Evolutionary conservation across 129 eudicot species (phyloP).

Genomic region (Chrysanthemum makinoi): DNA sequence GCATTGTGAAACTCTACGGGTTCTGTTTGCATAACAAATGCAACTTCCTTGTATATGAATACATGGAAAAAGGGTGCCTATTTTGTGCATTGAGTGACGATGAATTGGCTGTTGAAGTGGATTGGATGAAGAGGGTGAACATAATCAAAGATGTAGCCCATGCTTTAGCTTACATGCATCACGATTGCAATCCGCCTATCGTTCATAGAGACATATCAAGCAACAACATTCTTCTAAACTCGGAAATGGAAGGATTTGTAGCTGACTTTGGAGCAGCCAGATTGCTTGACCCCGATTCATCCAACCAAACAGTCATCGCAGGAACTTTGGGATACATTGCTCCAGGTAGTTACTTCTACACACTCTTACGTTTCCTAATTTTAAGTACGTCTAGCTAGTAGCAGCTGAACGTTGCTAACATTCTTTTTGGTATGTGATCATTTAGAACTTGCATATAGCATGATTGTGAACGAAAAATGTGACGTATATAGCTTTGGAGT

Average conservation of each 20-base stretch:
- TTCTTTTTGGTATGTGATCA: no score
- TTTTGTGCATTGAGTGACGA: constrained; percentile 24
- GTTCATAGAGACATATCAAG: constrained; percentile 43
- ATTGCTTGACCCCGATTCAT: constrained; percentile 34
- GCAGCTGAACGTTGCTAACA: no score
- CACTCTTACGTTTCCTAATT: no score
- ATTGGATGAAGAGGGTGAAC: constrained; percentile 39
- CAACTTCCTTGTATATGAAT: constrained; percentile 37
- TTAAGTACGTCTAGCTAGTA: no score
- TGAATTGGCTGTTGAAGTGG: constrained; percentile 26
- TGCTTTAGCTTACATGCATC: constrained; percentile 46
- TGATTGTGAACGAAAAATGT: no score
- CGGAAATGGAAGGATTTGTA: constrained; percentile 25
- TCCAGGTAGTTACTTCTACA: constrained; percentile 25
- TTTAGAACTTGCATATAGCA: no score
- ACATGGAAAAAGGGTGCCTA: constrained; percentile 45
- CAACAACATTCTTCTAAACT: constrained; percentile 38
- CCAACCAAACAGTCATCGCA: constrained; percentile 31
- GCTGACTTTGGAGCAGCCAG: constrained; percentile 46
- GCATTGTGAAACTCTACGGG: constrained; percentile 31
- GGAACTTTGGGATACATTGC: constrained; percentile 46
- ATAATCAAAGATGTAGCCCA: constrained; percentile 36
- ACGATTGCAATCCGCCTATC: constrained; percentile 35
- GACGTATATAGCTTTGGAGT: no score
- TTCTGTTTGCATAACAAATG: constrained; percentile 30